phyloP scores from a whole-genome alignment of 345 rosid genomes.

The Melastoma malabathricum region DNA sequence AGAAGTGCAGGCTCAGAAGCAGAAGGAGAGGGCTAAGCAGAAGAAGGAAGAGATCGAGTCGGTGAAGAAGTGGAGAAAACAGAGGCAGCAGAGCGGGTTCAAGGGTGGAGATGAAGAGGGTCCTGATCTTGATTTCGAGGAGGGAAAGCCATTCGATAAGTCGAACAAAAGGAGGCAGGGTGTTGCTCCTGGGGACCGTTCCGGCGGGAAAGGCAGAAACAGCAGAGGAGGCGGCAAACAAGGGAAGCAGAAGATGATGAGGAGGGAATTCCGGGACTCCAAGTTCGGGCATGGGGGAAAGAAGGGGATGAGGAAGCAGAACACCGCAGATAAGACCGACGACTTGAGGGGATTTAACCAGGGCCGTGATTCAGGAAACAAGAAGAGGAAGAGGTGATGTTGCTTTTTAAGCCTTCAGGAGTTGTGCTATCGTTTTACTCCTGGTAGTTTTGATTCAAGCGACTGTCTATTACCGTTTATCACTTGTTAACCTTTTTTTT shows the following conservation, averaged over 20 bases:
- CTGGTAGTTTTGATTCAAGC: too few relatives aligned
- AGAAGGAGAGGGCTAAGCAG: conserved; percentile 59
- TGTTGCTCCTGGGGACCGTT: conserved; percentile 13
- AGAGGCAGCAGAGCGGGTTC: conserved; percentile 75
- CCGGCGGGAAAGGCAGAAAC: conserved; percentile 4
- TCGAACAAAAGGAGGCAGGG: conserved; percentile 54
- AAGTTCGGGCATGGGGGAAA: conserved; percentile 15
- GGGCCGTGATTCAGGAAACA: conserved; percentile 1
- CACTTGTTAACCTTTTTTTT: too few relatives aligned
- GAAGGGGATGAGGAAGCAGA: conserved; percentile 18
- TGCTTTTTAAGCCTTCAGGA: too few relatives aligned
- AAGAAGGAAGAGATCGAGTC: conserved; percentile 60
- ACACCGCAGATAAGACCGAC: conserved; percentile 12
- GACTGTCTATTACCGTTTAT: too few relatives aligned
- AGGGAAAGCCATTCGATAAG: conserved; percentile 43
- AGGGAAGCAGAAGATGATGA: conserved; percentile 6
- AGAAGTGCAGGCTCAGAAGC: conserved; percentile 74
- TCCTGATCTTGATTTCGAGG: conserved; percentile 47
- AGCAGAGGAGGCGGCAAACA: conserved; percentile 1
- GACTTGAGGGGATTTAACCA: conserved; percentile 10
- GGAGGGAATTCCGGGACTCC: conserved; percentile 10
- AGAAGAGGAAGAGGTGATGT: conserved; percentile 8
- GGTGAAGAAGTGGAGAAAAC: conserved; percentile 83
- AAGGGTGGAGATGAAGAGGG: conserved; percentile 33
- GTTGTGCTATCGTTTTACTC: too few relatives aligned